Evolutionary conservation across 805 yeast genomes (phyloP).

Genomic region (Yamadazyma akitaensis): DNA sequence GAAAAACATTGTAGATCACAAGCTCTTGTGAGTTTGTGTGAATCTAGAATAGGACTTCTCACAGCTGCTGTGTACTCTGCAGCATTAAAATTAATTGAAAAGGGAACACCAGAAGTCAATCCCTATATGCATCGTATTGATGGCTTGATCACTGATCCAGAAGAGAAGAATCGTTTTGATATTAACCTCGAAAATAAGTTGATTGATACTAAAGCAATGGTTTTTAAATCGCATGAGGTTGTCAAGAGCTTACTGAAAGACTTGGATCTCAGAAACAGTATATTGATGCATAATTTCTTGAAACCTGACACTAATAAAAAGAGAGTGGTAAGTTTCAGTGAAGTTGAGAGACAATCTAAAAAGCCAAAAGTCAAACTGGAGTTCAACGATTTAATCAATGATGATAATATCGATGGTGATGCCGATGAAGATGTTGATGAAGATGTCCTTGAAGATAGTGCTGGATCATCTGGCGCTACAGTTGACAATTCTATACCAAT

Average conservation of each 20-base stretch:
- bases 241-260: slow-evolving; percentile 35
- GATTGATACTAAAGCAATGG: slow-evolving; percentile 35
- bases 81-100: slow-evolving; percentile 59
- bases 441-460: slow-evolving; percentile 3
- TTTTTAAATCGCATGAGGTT: slow-evolving; percentile 32
- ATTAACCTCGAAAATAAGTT: slow-evolving; percentile 30
- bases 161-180: slow-evolving; percentile 26
- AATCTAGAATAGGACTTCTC: slow-evolving; percentile 65
- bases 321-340: slow-evolving; percentile 14
- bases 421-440: slow-evolving; percentile 13
- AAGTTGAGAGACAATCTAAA: slow-evolving; percentile 16
- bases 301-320: slow-evolving; percentile 29
- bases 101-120: slow-evolving; percentile 41
- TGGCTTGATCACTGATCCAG: slow-evolving; percentile 53
- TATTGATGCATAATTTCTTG: slow-evolving; percentile 39
- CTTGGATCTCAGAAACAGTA: slow-evolving; percentile 44
- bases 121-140: slow-evolving; percentile 42
- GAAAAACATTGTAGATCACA: slow-evolving; percentile 62
- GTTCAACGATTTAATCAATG: slow-evolving; percentile 6
- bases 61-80: slow-evolving; percentile 62
- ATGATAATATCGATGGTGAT: slow-evolving; percentile 5
- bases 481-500: slow-evolving; percentile 26
- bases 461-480: slow-evolving; percentile 13
- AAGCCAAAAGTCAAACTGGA: slow-evolving; percentile 26
- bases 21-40: slow-evolving; percentile 60